Conservation (phyloP, 345 rosid genomes). For the Melaleuca quinquenervia region DNA sequence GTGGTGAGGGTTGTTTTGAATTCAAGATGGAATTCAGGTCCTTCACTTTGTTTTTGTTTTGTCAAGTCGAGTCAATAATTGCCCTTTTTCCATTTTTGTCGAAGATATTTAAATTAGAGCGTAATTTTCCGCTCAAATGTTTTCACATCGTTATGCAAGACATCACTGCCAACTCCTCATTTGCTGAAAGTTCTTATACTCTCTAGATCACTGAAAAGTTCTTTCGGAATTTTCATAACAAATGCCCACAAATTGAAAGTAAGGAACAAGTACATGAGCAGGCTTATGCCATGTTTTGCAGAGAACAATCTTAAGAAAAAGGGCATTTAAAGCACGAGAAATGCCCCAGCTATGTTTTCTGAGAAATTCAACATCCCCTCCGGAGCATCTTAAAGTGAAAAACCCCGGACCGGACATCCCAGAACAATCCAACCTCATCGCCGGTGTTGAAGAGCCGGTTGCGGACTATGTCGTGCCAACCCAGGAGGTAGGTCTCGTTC, state of each 20-base stretch:
- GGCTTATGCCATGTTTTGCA: too few relatives aligned
- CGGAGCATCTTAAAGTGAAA: slow-evolving; percentile 17
- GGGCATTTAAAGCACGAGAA: neutral
- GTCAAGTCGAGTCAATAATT: neutral
- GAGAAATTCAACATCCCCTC: neutral
- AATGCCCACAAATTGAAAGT: neutral
- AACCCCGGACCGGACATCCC: slow-evolving; percentile 10
- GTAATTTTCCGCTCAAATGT: neutral
- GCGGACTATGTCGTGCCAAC: slow-evolving; percentile 15
- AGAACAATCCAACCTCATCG: slow-evolving; percentile 24
- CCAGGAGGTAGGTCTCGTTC: slow-evolving; percentile 2
- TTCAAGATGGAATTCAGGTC: neutral
- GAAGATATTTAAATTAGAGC: neutral
- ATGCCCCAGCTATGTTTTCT: neutral
- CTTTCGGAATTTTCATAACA: neutral
- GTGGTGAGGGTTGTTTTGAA: too few relatives aligned
- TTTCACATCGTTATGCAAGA: neutral
- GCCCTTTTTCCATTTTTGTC: neutral
- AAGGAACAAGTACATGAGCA: neutral
- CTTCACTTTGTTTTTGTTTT: neutral
- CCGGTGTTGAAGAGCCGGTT: slow-evolving; percentile 4
- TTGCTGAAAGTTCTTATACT: neutral
- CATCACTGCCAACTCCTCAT: neutral
- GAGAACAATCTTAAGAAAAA: neutral
- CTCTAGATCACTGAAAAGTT: neutral